Conservation (phyloP, 2,329 filamentous ascomycete genomes). For the Trichoderma sp. region DNA sequence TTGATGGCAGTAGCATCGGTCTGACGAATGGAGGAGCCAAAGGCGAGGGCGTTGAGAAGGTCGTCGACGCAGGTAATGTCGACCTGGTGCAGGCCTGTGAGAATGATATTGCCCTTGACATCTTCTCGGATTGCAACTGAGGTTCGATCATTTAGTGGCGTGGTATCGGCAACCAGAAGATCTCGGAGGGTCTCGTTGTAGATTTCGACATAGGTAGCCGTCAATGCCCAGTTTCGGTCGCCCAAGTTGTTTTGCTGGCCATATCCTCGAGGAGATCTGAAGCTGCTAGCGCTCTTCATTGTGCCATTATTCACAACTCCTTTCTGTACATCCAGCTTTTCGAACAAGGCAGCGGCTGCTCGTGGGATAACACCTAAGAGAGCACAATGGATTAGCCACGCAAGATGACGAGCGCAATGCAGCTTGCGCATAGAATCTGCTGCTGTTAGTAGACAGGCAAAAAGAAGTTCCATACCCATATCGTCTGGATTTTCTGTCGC, state of each 20-base stretch:
- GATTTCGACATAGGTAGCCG: constrained; percentile 94
- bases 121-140: constrained; percentile 93
- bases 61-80: constrained; percentile 91
- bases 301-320: constrained; percentile 48
- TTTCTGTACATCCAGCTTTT: constrained; percentile 71
- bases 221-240: constrained; percentile 86
- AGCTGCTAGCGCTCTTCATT: constrained; percentile 53
- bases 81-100: constrained; percentile 86
- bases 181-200: constrained; percentile 97
- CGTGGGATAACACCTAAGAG: constrained; percentile 85
- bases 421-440: background rate
- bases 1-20: constrained; percentile 98
- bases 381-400: background rate
- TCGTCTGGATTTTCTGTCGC: constrained; percentile 70
- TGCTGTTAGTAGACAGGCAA: background rate
- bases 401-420: background rate
- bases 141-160: constrained; percentile 68
- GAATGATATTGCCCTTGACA: constrained; percentile 87
- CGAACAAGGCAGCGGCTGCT: constrained; percentile 83
- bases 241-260: constrained; percentile 46
- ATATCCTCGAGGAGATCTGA: constrained; percentile 79
- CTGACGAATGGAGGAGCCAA: constrained; percentile 91
- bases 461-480: constrained; percentile 67
- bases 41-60: constrained; percentile 82
- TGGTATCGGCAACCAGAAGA: constrained; percentile 76